phyloP scores from a whole-genome alignment of 2,329 filamentous ascomycete species.

The Talaromyces sp. region DNA sequence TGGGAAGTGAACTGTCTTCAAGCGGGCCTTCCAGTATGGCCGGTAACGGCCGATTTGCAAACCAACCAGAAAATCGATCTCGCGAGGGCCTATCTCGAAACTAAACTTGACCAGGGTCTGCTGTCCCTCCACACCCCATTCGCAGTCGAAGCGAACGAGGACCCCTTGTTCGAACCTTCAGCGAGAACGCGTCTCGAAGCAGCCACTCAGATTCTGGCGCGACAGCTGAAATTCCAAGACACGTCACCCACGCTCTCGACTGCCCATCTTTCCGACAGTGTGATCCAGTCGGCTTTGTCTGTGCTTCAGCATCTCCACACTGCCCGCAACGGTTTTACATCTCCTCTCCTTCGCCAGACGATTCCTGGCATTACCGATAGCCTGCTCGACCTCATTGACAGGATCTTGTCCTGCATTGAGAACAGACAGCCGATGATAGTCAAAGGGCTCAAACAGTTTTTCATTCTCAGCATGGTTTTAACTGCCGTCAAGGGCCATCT shows the following conservation, averaged over 20 bases:
- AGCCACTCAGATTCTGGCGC: constrained; percentile 32
- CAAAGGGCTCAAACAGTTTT: constrained; percentile 37
- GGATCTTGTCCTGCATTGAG: constrained; percentile 25
- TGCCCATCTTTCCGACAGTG: constrained; percentile 31
- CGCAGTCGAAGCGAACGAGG: constrained; percentile 28
- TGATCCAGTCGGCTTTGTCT: constrained; percentile 31
- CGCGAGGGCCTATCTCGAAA: constrained; percentile 30
- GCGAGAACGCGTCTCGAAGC: constrained; percentile 31
- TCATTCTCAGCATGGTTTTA: constrained; percentile 33
- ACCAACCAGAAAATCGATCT: constrained; percentile 24
- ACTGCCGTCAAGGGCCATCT: constrained; percentile 30
- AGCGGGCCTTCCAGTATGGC: constrained; percentile 30
- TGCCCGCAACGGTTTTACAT: constrained; percentile 20
- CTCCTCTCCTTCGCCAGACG: constrained; percentile 14
- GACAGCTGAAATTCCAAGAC: constrained; percentile 30
- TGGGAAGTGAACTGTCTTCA: constrained; percentile 32
- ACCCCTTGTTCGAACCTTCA: constrained; percentile 30
- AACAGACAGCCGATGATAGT: constrained; percentile 25
- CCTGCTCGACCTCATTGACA: constrained; percentile 28
- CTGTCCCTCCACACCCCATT: constrained; percentile 37
- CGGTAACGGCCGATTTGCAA: constrained; percentile 14
- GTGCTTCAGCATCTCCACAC: constrained; percentile 33
- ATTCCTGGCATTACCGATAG: constrained; percentile 29
- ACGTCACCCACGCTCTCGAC: constrained; percentile 28
- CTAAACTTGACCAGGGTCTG: constrained; percentile 30